phyloP scores from a whole-genome alignment of 2,329 filamentous ascomycete species.

The Xylaria sp. region DNA sequence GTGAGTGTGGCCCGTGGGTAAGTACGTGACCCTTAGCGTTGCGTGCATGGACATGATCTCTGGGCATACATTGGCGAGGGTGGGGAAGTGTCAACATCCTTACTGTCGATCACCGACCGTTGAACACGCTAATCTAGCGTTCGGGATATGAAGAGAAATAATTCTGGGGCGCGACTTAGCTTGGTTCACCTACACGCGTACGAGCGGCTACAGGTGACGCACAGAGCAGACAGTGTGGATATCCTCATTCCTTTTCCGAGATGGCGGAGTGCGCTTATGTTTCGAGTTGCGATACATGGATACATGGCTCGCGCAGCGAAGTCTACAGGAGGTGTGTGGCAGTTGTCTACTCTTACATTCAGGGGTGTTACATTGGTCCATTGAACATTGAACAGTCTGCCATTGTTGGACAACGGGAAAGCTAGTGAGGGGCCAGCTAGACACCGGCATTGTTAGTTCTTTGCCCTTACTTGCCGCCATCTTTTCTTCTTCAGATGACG shows the following conservation, averaged over 20 bases:
- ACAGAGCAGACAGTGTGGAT: neutral
- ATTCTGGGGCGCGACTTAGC: neutral
- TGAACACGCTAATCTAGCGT: neutral
- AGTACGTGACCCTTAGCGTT: neutral
- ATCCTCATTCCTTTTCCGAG: neutral
- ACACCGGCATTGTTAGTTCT: neutral
- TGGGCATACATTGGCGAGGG: neutral
- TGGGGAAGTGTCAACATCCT: neutral
- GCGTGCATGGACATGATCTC: neutral
- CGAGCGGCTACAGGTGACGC: neutral
- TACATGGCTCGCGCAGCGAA: neutral
- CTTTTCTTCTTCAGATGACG: neutral
- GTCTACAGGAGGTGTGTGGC: neutral
- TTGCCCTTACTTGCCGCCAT: neutral
- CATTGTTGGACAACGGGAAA: slow-evolving; percentile 4
- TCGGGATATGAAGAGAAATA: slow-evolving; percentile 4
- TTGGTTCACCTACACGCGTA: neutral
- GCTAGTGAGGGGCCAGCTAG: neutral
- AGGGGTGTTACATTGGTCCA: neutral
- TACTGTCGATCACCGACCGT: neutral
- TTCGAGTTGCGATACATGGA: slow-evolving; percentile 3
- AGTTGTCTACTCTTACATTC: neutral
- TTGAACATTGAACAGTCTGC: neutral
- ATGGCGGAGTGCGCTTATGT: slow-evolving; percentile 5
- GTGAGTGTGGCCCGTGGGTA: neutral